Conservation (phyloP, 192 early-diverging fungal species). For the Mortierella hygrophila region DNA sequence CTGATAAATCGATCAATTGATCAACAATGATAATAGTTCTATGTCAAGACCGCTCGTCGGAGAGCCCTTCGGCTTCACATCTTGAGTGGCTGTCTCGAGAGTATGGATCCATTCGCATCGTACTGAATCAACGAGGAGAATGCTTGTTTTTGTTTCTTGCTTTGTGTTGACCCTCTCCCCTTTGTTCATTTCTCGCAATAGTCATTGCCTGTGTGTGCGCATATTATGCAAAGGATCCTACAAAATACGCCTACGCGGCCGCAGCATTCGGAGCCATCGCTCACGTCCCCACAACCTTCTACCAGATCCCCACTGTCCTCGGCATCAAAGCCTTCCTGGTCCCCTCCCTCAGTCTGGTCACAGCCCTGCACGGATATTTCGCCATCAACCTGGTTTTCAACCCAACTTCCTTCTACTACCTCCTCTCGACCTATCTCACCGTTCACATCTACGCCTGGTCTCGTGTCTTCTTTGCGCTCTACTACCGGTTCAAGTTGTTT, state of each 20-base stretch:
- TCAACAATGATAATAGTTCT: conserved; percentile 20
- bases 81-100: conserved; percentile 48
- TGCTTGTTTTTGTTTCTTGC: too few species aligned
- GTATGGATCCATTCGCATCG: background rate
- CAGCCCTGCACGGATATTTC: conserved; percentile 46
- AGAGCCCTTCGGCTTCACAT: conserved; percentile 38
- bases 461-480: conserved; percentile 52
- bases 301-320: conserved; percentile 49
- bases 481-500: conserved; percentile 50
- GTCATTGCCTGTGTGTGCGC: conserved; percentile 37
- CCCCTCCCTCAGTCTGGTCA: conserved; percentile 35
- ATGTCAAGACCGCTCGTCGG: conserved; percentile 35
- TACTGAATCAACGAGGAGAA: background rate
- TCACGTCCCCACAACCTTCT: conserved; percentile 47
- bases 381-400: conserved; percentile 40
- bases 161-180: background rate
- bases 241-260: conserved; percentile 34
- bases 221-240: conserved; percentile 45
- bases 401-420: conserved; percentile 44
- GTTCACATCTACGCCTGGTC: conserved; percentile 56
- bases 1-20: background rate
- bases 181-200: background rate
- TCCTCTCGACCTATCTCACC: conserved; percentile 46
- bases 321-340: conserved; percentile 54
- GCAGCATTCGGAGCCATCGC: conserved; percentile 29